phyloP scores from a whole-genome alignment of 164 flowering plant species.

The Vitis rupestris region DNA sequence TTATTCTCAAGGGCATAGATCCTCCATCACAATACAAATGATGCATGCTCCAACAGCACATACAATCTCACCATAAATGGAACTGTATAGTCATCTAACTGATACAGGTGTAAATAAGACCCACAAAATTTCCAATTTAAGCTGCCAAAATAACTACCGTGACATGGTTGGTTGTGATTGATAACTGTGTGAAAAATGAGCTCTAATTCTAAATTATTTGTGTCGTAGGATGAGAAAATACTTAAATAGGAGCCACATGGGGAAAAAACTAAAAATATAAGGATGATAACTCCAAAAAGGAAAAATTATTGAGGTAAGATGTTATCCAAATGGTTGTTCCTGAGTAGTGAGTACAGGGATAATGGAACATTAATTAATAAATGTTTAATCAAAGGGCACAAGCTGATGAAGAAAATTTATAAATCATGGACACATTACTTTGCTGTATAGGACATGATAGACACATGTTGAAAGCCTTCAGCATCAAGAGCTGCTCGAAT shows the following conservation, averaged over 20 bases:
- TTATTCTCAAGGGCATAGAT: neutral
- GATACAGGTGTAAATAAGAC: too few species aligned
- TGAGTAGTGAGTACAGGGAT: too few species aligned
- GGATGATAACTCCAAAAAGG: too few species aligned
- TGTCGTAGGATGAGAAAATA: too few species aligned
- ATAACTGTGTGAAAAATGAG: too few species aligned
- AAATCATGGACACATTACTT: constrained; percentile 49
- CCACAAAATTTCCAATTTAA: too few species aligned
- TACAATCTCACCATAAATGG: neutral
- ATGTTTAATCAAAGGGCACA: neutral
- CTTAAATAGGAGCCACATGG: neutral
- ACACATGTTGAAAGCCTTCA: constrained; percentile 86
- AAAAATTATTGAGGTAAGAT: too few species aligned
- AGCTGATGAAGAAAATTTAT: neutral
- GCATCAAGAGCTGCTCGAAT: constrained; percentile 89
- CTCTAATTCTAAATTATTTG: too few species aligned
- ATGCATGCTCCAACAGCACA: neutral
- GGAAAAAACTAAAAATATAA: neutral
- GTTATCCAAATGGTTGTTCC: too few species aligned
- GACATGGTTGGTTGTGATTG: too few species aligned
- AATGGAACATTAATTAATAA: neutral
- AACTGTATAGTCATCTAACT: too few species aligned
- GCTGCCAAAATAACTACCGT: too few species aligned
- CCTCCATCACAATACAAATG: neutral
- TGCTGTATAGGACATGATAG: constrained; percentile 97